Conservation (phyloP, 2,329 filamentous ascomycete genomes). For the Fusarium sp. region DNA sequence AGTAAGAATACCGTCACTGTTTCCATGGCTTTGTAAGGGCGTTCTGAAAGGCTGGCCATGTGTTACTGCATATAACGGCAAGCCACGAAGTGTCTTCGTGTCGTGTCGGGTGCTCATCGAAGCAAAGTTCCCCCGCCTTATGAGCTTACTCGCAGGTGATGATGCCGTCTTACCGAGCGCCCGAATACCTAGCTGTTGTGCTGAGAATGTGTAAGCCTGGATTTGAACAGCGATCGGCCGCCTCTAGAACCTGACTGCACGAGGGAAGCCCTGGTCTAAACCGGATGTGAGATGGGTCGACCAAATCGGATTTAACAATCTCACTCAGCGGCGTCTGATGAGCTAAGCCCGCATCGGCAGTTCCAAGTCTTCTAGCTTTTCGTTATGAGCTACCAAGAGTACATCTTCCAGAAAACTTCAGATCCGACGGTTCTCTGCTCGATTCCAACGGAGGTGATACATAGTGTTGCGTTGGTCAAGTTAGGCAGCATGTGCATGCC, state of each 20-base stretch:
- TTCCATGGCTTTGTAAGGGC: background rate
- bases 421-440: background rate
- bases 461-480: background rate
- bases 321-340: conserved; percentile 24
- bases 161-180: background rate
- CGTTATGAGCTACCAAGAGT: no score
- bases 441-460: no score
- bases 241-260: background rate
- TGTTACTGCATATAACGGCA: background rate
- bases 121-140: background rate
- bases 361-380: background rate
- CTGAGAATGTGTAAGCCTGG: background rate
- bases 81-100: background rate
- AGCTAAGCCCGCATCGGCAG: background rate
- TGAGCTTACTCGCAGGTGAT: background rate
- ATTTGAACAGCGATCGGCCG: background rate
- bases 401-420: background rate
- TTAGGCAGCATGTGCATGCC: background rate
- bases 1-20: rapidly evolving
- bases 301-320: background rate
- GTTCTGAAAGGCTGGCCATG: conserved; percentile 1
- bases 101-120: conserved; percentile 3
- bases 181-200: background rate
- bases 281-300: no score
- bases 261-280: no score